Percentiles rank a stretch among this genome's conserved stretches.
Evolutionary conservation across 306 rosid species (phyloP).

Genomic region (Vachellia pachyceras): DNA sequence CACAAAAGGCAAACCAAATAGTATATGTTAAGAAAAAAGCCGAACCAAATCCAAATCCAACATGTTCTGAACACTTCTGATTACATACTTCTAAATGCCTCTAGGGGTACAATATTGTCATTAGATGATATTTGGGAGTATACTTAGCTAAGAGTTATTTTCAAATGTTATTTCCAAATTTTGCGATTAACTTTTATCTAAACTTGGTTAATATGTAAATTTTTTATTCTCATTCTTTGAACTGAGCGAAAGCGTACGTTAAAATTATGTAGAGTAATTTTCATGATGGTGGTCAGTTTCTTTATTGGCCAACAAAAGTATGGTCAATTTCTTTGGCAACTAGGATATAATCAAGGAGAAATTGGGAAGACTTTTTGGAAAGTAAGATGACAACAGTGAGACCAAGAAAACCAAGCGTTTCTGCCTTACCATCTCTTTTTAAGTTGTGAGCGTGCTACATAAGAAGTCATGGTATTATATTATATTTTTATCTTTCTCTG

Average conservation of each 20-base stretch:
- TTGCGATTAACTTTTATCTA: background rate
- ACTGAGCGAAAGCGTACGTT: background rate
- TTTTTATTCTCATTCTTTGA: background rate
- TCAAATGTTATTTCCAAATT: background rate
- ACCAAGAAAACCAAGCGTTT: background rate
- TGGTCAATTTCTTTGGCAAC: conserved; percentile 18
- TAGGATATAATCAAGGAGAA: conserved; percentile 8
- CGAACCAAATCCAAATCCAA: background rate
- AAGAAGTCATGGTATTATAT: background rate
- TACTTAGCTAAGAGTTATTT: background rate
- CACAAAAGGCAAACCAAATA: background rate
- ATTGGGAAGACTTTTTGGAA: conserved; percentile 5
- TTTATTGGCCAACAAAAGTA: background rate
- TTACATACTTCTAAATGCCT: background rate
- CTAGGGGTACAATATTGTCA: background rate
- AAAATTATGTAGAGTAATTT: background rate
- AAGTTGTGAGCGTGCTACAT: background rate
- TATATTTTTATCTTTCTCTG: conserved; percentile 7
- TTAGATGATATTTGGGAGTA: conserved; percentile 7
- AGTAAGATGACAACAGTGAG: background rate
- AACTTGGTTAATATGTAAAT: background rate
- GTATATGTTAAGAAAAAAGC: background rate
- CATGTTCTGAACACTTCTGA: conserved; percentile 5
- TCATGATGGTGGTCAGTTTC: background rate
- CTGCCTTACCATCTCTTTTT: background rate